Percentiles rank a stretch among this genome's conserved stretches.
Evolutionary conservation across 1,139 yeast genomes (phyloP).

Genomic region (Candida pseudoviswanathii): DNA sequence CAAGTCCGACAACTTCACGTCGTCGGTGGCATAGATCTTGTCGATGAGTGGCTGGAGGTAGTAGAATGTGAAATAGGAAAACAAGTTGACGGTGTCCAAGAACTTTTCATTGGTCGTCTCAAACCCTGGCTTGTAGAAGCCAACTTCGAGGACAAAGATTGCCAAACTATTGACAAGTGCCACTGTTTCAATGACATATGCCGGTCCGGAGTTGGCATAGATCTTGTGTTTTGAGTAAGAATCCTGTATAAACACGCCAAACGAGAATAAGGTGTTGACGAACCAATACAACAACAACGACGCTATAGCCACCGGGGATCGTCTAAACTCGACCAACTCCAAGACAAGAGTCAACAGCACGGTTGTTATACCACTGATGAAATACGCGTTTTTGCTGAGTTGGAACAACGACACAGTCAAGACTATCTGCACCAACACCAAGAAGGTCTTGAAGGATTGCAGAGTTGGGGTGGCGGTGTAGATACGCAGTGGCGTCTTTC

Average conservation of each 20-base stretch:
- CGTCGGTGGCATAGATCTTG: slow-evolving; percentile 23
- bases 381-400: slow-evolving; percentile 8
- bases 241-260: slow-evolving; percentile 31
- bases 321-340: slow-evolving; percentile 36
- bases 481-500: slow-evolving; percentile 8
- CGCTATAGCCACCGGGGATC: slow-evolving; percentile 28
- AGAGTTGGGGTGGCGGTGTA: slow-evolving; percentile 12
- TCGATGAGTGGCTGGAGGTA: slow-evolving; percentile 29
- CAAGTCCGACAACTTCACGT: slow-evolving; percentile 24
- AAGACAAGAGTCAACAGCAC: slow-evolving; percentile 30
- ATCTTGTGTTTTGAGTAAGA: slow-evolving; percentile 30
- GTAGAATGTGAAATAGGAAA: slow-evolving; percentile 25
- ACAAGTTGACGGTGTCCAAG: slow-evolving; percentile 23
- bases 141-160: slow-evolving; percentile 41
- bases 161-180: slow-evolving; percentile 28
- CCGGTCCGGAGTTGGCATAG: slow-evolving; percentile 20
- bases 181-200: slow-evolving; percentile 22
- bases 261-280: slow-evolving; percentile 18
- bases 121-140: slow-evolving; percentile 43
- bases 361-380: slow-evolving; percentile 12
- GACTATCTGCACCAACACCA: slow-evolving; percentile 10
- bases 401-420: slow-evolving; percentile 8
- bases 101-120: slow-evolving; percentile 38
- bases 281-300: slow-evolving; percentile 37
- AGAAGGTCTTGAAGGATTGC: slow-evolving; percentile 14